Evolutionary conservation across 371 early-diverging fungal genomes (phyloP).

Genomic region (Choanephora cucurbitarum): DNA sequence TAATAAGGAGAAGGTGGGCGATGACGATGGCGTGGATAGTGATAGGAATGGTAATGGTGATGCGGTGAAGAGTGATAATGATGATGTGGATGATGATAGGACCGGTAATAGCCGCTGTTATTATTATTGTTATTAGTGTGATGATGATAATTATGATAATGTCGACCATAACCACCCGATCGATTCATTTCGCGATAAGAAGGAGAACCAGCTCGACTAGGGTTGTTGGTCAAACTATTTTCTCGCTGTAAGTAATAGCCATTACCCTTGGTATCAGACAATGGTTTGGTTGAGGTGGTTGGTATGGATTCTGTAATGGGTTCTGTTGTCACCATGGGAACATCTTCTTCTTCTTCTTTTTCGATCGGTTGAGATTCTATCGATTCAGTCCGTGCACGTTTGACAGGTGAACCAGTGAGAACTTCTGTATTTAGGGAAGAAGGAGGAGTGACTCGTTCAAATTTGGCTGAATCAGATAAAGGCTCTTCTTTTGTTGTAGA

Average conservation of each 20-base stretch:
- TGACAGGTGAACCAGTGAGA: too few species aligned
- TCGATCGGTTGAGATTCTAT: too few species aligned
- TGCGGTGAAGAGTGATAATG: neutral
- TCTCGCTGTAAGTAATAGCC: neutral
- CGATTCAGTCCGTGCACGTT: too few species aligned
- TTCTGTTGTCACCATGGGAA: too few species aligned
- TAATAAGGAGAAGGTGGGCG: slow-evolving; percentile 5
- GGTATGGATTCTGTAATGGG: too few species aligned
- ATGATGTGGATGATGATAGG: too few species aligned
- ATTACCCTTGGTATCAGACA: neutral
- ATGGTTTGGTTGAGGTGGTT: too few species aligned
- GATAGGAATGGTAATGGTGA: neutral
- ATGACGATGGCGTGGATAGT: neutral
- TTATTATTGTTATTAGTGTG: too few species aligned
- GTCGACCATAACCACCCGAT: too few species aligned
- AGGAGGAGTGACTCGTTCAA: neutral
- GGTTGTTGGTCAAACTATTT: neutral
- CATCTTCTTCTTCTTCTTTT: too few species aligned
- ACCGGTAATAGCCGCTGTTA: too few species aligned
- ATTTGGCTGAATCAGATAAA: neutral
- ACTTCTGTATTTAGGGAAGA: neutral
- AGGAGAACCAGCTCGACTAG: neutral
- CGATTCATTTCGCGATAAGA: neutral
- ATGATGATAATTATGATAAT: neutral
- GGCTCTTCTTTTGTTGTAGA: neutral